Base-by-base conservation (phyloP, 2,329 filamentous ascomycete genomes). In the Alternaria triticimaculans region DNA sequence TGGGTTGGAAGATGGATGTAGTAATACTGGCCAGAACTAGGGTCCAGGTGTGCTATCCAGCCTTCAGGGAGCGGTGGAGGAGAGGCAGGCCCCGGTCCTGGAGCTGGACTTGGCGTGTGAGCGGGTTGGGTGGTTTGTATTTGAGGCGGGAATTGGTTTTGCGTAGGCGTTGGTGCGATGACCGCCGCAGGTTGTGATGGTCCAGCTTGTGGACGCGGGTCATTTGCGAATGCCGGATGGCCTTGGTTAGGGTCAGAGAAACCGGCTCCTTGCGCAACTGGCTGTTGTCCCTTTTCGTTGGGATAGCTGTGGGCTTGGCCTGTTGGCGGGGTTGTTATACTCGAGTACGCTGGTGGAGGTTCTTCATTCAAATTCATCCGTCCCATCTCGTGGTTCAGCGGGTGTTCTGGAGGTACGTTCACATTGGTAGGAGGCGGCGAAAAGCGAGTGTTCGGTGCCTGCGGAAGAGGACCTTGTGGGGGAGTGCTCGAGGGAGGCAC, bases 1-100 rank as follows among this genome's bases (percentile, higher is more conserved):
- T 98, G 96, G 0, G 93, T 94, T 2, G 94, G 92, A 28, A 99
- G 86, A 79, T 99, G 96, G 63, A 99, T 99, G 76, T 99, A 99
- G 80, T 99, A 99, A 81, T 98, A 99, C 77, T 98, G 95, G 2
- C 96, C 96, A 3, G 95, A 98, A 76, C 92, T 97, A 70, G 93
- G 92, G 78, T 99, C 96, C 5, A 98, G 86, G 79, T 98, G 96
- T 20, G 96, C 93, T 75, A 99, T 98, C 96, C 96, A 99, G 33
- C 96, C 96, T 82, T 99, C 96, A 6, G 96, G 96, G 15, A 99
- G 86, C 3, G 95, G 96, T 21, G 96, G 96, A 30, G 96, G 96
- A 15, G 94, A 97, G 25, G 91, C 88, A 28, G 93, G 93, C 1
- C 90, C 87, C 23, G 88, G 82, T 50, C 70, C 83, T 57, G 87